phyloP scores from a whole-genome alignment of 2,329 filamentous ascomycete species.

The Ophiostoma triangulosporum region DNA sequence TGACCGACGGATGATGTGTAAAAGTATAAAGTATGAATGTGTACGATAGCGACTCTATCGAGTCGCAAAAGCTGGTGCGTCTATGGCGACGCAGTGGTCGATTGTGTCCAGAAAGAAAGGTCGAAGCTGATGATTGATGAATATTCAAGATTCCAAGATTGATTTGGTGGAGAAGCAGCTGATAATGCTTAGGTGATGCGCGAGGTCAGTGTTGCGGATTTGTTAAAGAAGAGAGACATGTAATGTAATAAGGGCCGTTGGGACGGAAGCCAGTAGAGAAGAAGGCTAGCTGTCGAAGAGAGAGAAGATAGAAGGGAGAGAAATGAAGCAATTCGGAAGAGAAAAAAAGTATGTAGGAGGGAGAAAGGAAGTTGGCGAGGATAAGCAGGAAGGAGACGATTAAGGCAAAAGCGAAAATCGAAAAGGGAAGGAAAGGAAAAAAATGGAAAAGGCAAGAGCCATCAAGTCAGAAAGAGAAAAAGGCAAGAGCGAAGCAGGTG shows the following conservation, averaged over 20 bases:
- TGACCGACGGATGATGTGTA: background rate
- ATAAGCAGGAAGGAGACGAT: background rate
- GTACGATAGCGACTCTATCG: background rate
- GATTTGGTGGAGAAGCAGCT: background rate
- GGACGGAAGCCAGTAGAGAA: background rate
- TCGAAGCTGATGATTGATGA: background rate
- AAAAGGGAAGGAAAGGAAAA: background rate
- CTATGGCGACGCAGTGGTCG: background rate
- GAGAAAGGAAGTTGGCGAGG: background rate
- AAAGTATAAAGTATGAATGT: background rate
- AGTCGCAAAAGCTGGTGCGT: background rate
- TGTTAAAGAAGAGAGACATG: background rate
- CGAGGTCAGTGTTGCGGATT: background rate
- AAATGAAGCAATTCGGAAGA: background rate
- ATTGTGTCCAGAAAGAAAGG: background rate
- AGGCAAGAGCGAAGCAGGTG: background rate
- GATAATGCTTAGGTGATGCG: background rate
- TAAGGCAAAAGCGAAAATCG: background rate
- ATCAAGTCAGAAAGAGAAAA: background rate
- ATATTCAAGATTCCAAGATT: background rate
- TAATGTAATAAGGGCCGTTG: background rate
- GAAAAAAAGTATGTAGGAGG: background rate
- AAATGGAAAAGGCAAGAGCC: background rate
- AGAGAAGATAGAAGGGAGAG: background rate
- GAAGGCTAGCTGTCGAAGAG: background rate